phyloP scores from a whole-genome alignment of 345 rosid genomes.

The Syzygium grande region DNA sequence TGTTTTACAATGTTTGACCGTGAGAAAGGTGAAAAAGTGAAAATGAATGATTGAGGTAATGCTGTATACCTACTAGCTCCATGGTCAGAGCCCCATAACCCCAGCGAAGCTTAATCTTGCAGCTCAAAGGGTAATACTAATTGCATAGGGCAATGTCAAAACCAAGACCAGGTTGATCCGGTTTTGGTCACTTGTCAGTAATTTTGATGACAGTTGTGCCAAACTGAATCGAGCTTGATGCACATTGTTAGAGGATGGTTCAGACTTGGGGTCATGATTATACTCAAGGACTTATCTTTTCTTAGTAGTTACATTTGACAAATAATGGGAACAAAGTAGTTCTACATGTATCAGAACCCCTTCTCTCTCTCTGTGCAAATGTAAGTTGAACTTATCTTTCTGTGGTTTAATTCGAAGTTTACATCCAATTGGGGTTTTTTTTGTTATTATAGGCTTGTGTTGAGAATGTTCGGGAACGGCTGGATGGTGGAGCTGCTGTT shows the following conservation, averaged over 20 bases:
- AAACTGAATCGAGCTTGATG: neutral
- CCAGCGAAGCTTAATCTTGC: neutral
- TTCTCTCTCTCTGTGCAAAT: neutral
- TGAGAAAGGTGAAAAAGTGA: neutral
- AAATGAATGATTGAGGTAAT: neutral
- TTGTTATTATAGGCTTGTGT: slow-evolving; percentile 39
- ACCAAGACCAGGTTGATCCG: neutral
- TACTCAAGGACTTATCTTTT: neutral
- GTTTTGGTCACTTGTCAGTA: neutral
- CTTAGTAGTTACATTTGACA: neutral
- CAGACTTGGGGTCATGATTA: neutral
- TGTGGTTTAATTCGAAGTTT: neutral
- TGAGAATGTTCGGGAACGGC: slow-evolving; percentile 52
- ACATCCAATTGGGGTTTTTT: neutral
- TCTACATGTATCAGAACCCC: neutral
- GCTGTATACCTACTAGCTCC: neutral
- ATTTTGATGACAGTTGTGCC: neutral
- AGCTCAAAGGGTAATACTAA: neutral
- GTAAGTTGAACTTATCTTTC: neutral
- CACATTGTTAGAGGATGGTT: neutral
- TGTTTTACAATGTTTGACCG: neutral
- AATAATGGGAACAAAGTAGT: neutral
- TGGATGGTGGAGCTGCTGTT: slow-evolving; percentile 65
- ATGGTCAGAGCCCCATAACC: neutral
- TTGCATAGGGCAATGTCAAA: neutral